phyloP scores from a whole-genome alignment of 2,329 filamentous ascomycete genomes.

The Tothia fuscella region DNA sequence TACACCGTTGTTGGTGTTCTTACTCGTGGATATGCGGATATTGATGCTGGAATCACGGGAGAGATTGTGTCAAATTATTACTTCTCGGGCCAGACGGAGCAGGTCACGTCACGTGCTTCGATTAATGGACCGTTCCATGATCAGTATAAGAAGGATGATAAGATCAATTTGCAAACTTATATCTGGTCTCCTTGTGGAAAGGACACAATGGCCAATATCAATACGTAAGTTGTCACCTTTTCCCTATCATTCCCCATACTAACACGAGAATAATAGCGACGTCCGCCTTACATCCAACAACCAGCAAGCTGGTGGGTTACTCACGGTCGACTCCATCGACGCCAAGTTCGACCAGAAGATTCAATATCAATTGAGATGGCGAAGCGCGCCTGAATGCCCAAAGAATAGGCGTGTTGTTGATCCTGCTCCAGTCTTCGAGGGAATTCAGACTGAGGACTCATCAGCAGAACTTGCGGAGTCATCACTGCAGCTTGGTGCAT shows the following conservation, averaged over 20 bases:
- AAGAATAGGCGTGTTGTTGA: too few relatives aligned
- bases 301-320: constrained; percentile 24
- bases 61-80: constrained; percentile 42
- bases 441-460: too few relatives aligned
- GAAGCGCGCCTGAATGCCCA: too few relatives aligned
- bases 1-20: constrained; percentile 41
- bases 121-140: constrained; percentile 29
- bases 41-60: constrained; percentile 35
- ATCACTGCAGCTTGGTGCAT: too few relatives aligned
- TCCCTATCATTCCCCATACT: neutral
- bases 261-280: neutral
- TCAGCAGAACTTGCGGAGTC: too few relatives aligned
- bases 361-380: constrained; percentile 31
- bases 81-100: constrained; percentile 35
- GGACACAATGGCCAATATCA: constrained; percentile 41
- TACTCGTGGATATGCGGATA: constrained; percentile 39
- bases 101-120: constrained; percentile 28
- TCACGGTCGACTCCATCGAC: constrained; percentile 39
- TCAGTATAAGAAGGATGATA: constrained; percentile 28
- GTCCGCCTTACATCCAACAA: constrained; percentile 15
- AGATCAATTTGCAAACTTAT: constrained; percentile 32
- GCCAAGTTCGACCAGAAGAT: constrained; percentile 34
- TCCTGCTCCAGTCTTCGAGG: too few relatives aligned
- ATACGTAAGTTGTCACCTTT: constrained; percentile 31
- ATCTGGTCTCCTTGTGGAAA: constrained; percentile 43